These are phyloP conservation scores for Fusarium zealandicum DNA, from an alignment of 2,329 filamentous ascomycete species.

Conservation along the genomic window DNA sequence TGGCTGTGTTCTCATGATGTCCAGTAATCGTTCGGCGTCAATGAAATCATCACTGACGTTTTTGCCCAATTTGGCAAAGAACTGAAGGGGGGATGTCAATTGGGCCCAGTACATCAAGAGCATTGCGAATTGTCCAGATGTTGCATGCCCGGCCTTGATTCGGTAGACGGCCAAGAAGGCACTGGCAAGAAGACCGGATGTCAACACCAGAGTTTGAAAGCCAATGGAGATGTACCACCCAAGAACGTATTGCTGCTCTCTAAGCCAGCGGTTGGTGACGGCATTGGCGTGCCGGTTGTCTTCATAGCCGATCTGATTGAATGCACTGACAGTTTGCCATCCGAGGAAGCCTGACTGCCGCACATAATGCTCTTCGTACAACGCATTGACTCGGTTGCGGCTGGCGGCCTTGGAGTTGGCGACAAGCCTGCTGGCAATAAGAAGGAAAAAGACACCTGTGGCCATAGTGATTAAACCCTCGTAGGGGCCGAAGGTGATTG, in stretches of 20 bases:
- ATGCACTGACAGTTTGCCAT: constrained; percentile 66
- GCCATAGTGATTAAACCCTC: constrained; percentile 69
- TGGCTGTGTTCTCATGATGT: constrained; percentile 65
- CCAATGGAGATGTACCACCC: constrained; percentile 61
- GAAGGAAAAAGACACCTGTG: constrained; percentile 63
- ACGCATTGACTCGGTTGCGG: constrained; percentile 59
- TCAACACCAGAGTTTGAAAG: constrained; percentile 69
- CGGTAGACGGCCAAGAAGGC: constrained; percentile 69
- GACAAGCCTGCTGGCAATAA: constrained; percentile 61
- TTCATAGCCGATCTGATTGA: constrained; percentile 66
- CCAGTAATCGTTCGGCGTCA: constrained; percentile 63
- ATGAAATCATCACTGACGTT: constrained; percentile 64
- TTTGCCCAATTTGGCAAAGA: constrained; percentile 67
- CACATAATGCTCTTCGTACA: constrained; percentile 63
- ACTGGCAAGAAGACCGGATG: constrained; percentile 71
- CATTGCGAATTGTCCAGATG: constrained; percentile 73
- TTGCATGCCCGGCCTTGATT: constrained; percentile 66
- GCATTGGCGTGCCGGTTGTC: constrained; percentile 61
- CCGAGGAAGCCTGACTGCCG: constrained; percentile 63
- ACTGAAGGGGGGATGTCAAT: constrained; percentile 73
- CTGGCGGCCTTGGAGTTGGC: constrained; percentile 57
- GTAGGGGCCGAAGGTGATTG: constrained; percentile 64
- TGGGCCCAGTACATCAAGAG: constrained; percentile 78
- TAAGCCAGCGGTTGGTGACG: constrained; percentile 52
- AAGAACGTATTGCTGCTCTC: constrained; percentile 48